Percentiles rank a stretch among this genome's conserved stretches.
These are phyloP conservation scores for Chytriomyces hyalinus DNA, from an alignment of 192 early-diverging fungal genomes.

Conservation along the genomic window DNA sequence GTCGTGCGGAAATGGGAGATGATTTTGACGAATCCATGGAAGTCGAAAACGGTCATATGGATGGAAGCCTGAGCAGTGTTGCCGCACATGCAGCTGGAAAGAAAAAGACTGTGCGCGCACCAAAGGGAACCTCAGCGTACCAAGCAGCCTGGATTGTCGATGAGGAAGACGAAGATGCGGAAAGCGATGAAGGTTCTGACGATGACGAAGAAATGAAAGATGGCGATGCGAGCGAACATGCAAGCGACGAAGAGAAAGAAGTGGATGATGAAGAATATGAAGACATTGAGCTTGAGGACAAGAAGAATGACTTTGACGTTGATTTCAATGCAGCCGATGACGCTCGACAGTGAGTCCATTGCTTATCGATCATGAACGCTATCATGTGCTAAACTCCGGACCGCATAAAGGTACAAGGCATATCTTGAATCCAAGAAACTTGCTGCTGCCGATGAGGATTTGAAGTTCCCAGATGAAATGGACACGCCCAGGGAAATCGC, in stretches of 20 bases:
- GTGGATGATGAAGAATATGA: constrained; percentile 62
- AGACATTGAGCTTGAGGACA: constrained; percentile 52
- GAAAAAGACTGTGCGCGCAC: constrained; percentile 65
- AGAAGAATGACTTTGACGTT: constrained; percentile 41
- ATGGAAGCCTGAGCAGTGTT: not conserved
- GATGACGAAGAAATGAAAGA: constrained; percentile 55
- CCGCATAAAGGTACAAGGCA: constrained; percentile 43
- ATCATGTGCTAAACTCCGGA: constrained; percentile 11
- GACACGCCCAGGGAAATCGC: constrained; percentile 88
- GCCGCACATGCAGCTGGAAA: not conserved
- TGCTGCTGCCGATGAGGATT: constrained; percentile 67
- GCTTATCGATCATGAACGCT: not conserved
- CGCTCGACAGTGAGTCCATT: constrained; percentile 30
- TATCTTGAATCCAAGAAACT: constrained; percentile 70
- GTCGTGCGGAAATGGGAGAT: constrained; percentile 28
- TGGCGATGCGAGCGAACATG: constrained; percentile 49
- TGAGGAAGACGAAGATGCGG: constrained; percentile 71
- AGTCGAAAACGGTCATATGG: constrained; percentile 14
- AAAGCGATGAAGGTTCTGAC: constrained; percentile 52
- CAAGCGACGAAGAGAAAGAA: constrained; percentile 65
- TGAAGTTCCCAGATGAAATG: constrained; percentile 95
- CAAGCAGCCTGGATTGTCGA: constrained; percentile 98
- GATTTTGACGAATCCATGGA: constrained; percentile 31
- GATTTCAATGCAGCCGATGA: constrained; percentile 48
- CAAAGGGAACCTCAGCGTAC: constrained; percentile 95